Percentiles rank a stretch among this genome's conserved stretches.
Evolutionary conservation across 805 yeast species (phyloP).

Genomic region (Myxozyma nipponensis): DNA sequence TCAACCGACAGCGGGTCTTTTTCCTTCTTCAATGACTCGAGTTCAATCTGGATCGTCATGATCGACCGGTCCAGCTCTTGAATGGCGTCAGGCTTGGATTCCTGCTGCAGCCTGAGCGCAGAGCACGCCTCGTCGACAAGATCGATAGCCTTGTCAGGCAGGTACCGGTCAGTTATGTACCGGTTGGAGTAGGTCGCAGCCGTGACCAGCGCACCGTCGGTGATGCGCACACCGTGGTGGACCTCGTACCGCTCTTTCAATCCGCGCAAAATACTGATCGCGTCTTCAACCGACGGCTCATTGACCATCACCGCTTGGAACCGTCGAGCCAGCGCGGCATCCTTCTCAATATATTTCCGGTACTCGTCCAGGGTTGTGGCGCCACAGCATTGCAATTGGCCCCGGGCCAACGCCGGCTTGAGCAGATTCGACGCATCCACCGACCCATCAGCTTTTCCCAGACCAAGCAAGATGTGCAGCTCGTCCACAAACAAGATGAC

Average conservation of each 20-base stretch:
- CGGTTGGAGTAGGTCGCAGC: constrained; percentile 89
- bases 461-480: constrained; percentile 79
- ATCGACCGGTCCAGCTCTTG: constrained; percentile 82
- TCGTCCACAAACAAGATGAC: constrained; percentile 87
- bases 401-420: constrained; percentile 92
- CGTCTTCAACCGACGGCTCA: constrained; percentile 88
- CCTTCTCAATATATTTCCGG: constrained; percentile 89
- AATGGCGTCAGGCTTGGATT: constrained; percentile 92
- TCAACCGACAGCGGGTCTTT: constrained; percentile 80
- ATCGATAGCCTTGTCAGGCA: constrained; percentile 97
- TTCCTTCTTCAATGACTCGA: constrained; percentile 90
- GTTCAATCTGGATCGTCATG: constrained; percentile 91
- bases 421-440: constrained; percentile 92
- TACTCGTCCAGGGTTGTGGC: constrained; percentile 96
- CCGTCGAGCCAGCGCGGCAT: constrained; percentile 91
- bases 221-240: constrained; percentile 93
- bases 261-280: constrained; percentile 88
- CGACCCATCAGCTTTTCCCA: constrained; percentile 91
- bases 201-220: constrained; percentile 88
- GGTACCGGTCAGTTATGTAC: constrained; percentile 82
- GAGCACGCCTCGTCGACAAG: constrained; percentile 97
- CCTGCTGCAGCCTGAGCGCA: constrained; percentile 89
- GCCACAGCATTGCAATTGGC: constrained; percentile 87
- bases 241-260: constrained; percentile 92
- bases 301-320: constrained; percentile 82